phyloP scores from a whole-genome alignment of 345 rosid genomes.

The Gossypium mustelinum region DNA sequence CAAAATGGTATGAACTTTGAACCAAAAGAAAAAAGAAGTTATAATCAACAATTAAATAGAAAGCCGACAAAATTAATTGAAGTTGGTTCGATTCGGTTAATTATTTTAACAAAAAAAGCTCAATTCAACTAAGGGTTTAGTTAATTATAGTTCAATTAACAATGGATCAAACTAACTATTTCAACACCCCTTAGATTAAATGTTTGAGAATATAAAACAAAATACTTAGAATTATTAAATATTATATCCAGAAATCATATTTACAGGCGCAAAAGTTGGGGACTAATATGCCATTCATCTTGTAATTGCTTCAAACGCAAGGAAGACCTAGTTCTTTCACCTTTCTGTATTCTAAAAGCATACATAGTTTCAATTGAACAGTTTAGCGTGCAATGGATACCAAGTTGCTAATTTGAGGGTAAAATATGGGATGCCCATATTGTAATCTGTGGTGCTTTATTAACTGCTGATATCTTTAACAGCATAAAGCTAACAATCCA shows the following conservation, averaged over 20 bases:
- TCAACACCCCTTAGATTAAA: not conserved
- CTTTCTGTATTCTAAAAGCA: not conserved
- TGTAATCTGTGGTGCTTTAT: not conserved
- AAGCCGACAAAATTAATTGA: too few relatives aligned
- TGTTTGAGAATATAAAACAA: not conserved
- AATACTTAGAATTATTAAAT: not conserved
- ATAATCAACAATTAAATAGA: too few relatives aligned
- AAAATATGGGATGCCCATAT: not conserved
- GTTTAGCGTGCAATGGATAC: not conserved
- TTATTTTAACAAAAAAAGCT: too few relatives aligned
- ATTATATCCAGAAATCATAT: too few relatives aligned
- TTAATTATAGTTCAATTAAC: too few relatives aligned
- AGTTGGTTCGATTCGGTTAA: too few relatives aligned
- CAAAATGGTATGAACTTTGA: too few relatives aligned
- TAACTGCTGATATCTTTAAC: not conserved
- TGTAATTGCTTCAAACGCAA: not conserved
- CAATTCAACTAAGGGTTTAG: too few relatives aligned
- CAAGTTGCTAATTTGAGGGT: not conserved
- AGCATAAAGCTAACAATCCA: not conserved
- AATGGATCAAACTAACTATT: too few relatives aligned
- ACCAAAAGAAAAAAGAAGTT: too few relatives aligned
- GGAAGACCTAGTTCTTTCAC: not conserved
- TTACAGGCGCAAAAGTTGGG: not conserved
- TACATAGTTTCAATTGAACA: not conserved
- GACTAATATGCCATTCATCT: not conserved